Conservation (phyloP, 2,329 filamentous ascomycete species). For the Trichoderma sp. region DNA sequence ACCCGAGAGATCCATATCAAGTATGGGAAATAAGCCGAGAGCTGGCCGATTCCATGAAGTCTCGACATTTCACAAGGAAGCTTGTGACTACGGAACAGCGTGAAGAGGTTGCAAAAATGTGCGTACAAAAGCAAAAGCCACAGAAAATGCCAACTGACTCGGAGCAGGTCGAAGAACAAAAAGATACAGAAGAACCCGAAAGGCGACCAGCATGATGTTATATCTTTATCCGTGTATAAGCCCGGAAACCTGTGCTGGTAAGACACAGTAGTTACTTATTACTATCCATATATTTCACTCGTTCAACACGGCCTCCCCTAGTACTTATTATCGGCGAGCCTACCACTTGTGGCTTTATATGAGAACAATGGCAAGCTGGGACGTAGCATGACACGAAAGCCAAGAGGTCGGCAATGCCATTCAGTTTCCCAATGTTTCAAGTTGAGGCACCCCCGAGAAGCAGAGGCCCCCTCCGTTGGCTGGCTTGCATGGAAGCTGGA, state of each 20-base stretch:
- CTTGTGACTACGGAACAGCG: background rate
- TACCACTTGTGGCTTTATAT: background rate
- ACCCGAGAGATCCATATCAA: background rate
- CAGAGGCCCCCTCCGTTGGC: no score
- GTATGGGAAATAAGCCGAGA: slow-evolving; percentile 9
- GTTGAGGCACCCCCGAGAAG: no score
- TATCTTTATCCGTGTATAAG: background rate
- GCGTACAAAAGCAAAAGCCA: background rate
- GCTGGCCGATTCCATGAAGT: background rate
- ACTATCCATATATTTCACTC: background rate
- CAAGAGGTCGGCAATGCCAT: no score
- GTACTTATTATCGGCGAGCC: background rate
- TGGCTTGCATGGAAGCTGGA: no score
- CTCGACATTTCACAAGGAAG: background rate
- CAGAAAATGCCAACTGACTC: background rate
- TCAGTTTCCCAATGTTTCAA: no score
- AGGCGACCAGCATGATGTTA: background rate
- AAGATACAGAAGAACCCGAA: background rate
- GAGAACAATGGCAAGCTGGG: background rate
- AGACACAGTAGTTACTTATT: no score
- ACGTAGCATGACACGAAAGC: no score
- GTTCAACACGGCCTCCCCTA: no score
- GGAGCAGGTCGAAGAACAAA: background rate
- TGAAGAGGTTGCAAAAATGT: background rate
- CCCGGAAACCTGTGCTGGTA: slow-evolving; percentile 14